These are phyloP conservation scores for Chaetomium cochliodes DNA, from an alignment of 495 filamentous ascomycete genomes.

Conservation along the genomic window DNA sequence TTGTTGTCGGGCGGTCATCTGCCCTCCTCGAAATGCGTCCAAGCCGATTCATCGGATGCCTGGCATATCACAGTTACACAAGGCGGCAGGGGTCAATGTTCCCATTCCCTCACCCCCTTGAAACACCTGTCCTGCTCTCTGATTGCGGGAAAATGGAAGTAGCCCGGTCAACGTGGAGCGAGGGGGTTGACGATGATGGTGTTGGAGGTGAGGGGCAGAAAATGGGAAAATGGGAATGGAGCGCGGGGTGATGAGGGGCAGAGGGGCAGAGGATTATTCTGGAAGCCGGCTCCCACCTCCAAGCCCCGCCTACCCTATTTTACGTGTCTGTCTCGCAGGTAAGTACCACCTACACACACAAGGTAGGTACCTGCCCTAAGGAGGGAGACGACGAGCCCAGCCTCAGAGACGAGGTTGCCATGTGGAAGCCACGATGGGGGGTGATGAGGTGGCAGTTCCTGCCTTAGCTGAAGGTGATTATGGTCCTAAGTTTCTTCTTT, in stretches of 20 bases:
- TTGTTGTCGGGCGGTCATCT: conserved; percentile 7
- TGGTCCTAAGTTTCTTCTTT: not conserved
- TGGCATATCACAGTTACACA: not conserved
- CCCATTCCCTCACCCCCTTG: not conserved
- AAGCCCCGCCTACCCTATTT: not conserved
- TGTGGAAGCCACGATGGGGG: conserved; percentile 16
- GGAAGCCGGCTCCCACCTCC: conserved; percentile 24
- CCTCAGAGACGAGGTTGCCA: not conserved
- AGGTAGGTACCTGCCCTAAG: not conserved
- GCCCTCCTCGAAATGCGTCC: not conserved
- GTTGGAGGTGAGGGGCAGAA: not conserved
- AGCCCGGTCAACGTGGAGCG: not conserved
- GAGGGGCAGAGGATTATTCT: conserved; percentile 27
- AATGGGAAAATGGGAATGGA: not conserved
- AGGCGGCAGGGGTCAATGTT: not conserved
- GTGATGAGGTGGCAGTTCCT: conserved; percentile 17
- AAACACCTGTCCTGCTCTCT: not conserved
- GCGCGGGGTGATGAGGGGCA: not conserved
- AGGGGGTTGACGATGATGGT: not conserved
- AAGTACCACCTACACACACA: too few species aligned
- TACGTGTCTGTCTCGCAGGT: not conserved
- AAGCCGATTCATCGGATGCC: conserved; percentile 8
- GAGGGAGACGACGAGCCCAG: not conserved
- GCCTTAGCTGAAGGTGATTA: not conserved
- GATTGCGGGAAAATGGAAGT: not conserved